Percentiles rank a stretch among this genome's conserved stretches.
Evolutionary conservation across 306 rosid species (phyloP).

Genomic region (Abrus pulchellus): DNA sequence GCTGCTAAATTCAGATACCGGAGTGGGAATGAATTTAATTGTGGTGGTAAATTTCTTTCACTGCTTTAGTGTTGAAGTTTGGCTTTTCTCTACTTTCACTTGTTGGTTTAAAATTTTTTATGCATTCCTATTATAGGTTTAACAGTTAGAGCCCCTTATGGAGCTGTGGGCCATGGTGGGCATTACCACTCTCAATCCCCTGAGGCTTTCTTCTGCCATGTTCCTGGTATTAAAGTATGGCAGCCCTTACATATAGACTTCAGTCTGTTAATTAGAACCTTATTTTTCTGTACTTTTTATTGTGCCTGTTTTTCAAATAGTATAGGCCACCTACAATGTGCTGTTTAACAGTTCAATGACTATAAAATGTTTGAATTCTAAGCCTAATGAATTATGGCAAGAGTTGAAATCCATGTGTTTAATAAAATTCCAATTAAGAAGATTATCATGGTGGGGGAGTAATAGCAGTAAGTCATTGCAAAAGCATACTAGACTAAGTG

Average conservation of each 20-base stretch:
- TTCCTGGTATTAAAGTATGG: constrained; percentile 93
- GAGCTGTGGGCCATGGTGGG: constrained; percentile 99
- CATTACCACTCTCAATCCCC: constrained; percentile 99
- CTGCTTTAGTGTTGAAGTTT: neutral
- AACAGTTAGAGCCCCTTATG: constrained; percentile 93
- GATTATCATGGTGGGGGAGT: neutral
- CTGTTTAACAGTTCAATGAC: constrained; percentile 32
- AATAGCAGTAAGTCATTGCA: neutral
- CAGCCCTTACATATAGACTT: constrained; percentile 41
- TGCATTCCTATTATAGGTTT: constrained; percentile 65
- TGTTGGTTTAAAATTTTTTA: constrained; percentile 13
- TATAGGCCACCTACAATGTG: constrained; percentile 10
- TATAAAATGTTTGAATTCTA: constrained; percentile 31
- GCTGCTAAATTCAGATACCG: constrained; percentile 99
- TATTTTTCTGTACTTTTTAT: constrained; percentile 19
- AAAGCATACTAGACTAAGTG: neutral
- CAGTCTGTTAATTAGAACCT: constrained; percentile 30
- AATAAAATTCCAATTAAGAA: neutral
- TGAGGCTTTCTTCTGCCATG: constrained; percentile 98
- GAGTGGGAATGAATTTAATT: constrained; percentile 94
- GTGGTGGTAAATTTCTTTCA: constrained; percentile 75
- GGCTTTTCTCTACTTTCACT: constrained; percentile 22
- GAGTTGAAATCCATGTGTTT: neutral
- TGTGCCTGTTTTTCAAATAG: constrained; percentile 21
- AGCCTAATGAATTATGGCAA: neutral